Base-by-base conservation (phyloP, 2,329 filamentous ascomycete genomes). In the Xylariaceae sp. region DNA sequence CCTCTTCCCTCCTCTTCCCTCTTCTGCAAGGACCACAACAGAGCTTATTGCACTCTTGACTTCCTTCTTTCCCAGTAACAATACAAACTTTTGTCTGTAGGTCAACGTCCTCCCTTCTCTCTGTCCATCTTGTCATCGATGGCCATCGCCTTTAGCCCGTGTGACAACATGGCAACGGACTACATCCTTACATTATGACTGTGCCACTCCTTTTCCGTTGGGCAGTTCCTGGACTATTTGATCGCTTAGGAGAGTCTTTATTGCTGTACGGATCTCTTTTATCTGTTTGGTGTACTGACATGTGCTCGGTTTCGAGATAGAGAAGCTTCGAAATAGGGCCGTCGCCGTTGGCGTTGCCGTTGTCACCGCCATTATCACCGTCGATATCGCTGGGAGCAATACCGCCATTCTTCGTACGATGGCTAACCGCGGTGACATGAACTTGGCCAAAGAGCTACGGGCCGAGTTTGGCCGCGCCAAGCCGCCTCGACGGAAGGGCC, bases 381-480 rank as follows among this genome's bases (percentile, higher is more conserved):
- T n/a, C 26, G 43, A 3, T 12, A 9, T 39, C 32, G 6, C 7
- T 19, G 29, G 8, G 9, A 35, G 29, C 26, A 31, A 30, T 4
- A 11, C 27, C 19, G 32, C n/a, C 35, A 2, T 47, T 34, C 12
- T 34, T 31, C 31, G 41, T 35, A 43, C 3, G 6, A 60, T 60
- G 59, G 43, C 6, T 34, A 6, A 30, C 37, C 43, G 6, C 29
- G 59, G 59, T 2, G 59, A 60, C 31, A 12, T 59, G 4, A 31
- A 40, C 6, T 7, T 60, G 6, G 59, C 59, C 9, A 53, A 32
- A n/a, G 31, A 51, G 44, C 45, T 60, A 2, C 56, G 51, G 12
- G 49, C 56, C 2, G 45, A 56, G 6, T 59, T 60, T 8, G 12
- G 32, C 9, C 39, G 19, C 8, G 6, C 50, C 3, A 52, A 59